Evolutionary conservation across 768 basidiomycete genomes (phyloP).

Genomic region (Tulasnella sp.): DNA sequence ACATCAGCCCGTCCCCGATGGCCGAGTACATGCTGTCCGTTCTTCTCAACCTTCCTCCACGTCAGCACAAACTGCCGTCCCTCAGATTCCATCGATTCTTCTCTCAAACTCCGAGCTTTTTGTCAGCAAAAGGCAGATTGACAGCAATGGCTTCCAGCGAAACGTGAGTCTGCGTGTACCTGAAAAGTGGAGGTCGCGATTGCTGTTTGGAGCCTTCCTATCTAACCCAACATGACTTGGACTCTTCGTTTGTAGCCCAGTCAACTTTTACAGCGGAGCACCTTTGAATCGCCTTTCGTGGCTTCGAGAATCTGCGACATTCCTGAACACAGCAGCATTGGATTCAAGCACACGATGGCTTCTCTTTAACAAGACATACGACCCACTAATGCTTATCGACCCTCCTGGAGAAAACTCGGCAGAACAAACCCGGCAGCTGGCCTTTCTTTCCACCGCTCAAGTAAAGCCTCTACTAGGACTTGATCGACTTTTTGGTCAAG

Average conservation of each 20-base stretch:
- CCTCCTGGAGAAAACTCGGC: conserved; percentile 26
- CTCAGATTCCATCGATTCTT: not conserved
- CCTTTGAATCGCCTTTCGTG: conserved; percentile 76
- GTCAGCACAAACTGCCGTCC: not conserved
- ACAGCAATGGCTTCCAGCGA: not conserved
- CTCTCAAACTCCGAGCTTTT: not conserved
- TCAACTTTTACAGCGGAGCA: conserved; percentile 52
- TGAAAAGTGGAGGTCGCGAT: not conserved
- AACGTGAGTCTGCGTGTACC: not conserved
- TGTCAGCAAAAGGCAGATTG: not conserved
- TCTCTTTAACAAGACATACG: conserved; percentile 56
- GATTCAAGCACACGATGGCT: conserved; percentile 65
- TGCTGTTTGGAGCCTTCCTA: not conserved
- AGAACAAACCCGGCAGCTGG: conserved; percentile 32
- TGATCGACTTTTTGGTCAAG: conserved; percentile 64
- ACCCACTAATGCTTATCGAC: conserved; percentile 49
- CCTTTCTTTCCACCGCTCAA: conserved; percentile 51
- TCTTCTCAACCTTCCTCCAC: not conserved
- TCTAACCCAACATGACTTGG: not conserved
- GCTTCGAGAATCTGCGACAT: conserved; percentile 63
- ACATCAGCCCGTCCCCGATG: not conserved
- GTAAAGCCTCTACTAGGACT: conserved; percentile 56
- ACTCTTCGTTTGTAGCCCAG: conserved; percentile 30
- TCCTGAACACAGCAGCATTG: conserved; percentile 62
- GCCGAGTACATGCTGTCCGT: not conserved